These are phyloP conservation scores for Colletotrichum incanum DNA, from an alignment of 2,329 filamentous ascomycete genomes.

Conservation along the genomic window DNA sequence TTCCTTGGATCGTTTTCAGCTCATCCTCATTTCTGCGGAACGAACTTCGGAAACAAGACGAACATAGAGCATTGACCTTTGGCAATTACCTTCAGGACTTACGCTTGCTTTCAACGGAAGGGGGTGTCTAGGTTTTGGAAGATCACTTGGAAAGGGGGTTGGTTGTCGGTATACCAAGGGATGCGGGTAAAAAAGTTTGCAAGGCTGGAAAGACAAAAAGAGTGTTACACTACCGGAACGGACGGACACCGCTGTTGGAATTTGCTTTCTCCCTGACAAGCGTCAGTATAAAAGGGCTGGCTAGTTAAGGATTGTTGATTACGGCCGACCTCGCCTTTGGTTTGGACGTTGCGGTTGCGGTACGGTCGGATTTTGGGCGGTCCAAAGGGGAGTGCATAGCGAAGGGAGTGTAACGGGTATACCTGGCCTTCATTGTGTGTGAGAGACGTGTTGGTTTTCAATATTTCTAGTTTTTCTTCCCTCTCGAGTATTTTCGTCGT, in stretches of 20 bases:
- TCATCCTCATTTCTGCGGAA: conserved; percentile 47
- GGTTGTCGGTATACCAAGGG: conserved; percentile 47
- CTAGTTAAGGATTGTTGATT: conserved; percentile 43
- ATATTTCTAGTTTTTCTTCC: conserved; percentile 31
- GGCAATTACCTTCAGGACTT: conserved; percentile 62
- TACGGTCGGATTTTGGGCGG: conserved; percentile 42
- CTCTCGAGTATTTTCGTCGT: conserved; percentile 34
- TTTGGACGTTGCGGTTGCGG: conserved; percentile 52
- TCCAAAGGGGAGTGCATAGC: conserved; percentile 56
- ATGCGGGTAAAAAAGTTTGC: conserved; percentile 55
- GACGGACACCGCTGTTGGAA: conserved; percentile 48
- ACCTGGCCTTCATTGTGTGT: conserved; percentile 57
- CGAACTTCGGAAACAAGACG: conserved; percentile 59
- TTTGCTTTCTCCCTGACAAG: conserved; percentile 48
- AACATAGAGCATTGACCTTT: conserved; percentile 63
- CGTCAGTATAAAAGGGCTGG: conserved; percentile 44
- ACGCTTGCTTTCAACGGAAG: conserved; percentile 57
- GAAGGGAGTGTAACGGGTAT: conserved; percentile 60
- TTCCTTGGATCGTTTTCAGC: conserved; percentile 48
- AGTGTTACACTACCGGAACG: conserved; percentile 49
- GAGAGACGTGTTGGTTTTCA: conserved; percentile 44
- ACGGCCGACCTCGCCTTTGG: conserved; percentile 41
- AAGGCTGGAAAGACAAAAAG: conserved; percentile 61
- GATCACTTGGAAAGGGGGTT: conserved; percentile 56
- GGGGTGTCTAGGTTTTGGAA: conserved; percentile 59